Evolutionary conservation across 2,329 filamentous ascomycete species (phyloP).

Genomic region (Cladosporium austrohemisphaericum): DNA sequence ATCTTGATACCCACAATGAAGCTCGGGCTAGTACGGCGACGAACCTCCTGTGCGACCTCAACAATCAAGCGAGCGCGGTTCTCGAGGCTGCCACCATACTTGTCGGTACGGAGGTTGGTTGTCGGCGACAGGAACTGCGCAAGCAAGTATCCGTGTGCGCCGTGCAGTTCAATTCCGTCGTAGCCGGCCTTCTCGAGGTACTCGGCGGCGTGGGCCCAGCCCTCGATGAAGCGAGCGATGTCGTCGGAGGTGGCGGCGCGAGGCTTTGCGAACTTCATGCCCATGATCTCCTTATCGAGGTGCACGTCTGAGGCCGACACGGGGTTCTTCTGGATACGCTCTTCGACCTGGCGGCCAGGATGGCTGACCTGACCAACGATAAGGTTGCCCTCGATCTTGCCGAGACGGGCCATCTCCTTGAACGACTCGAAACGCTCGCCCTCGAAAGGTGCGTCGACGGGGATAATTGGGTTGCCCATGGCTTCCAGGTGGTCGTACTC

Average conservation of each 20-base stretch:
- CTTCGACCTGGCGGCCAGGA: slow-evolving; percentile 55
- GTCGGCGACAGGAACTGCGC: slow-evolving; percentile 43
- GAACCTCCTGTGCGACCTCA: slow-evolving; percentile 39
- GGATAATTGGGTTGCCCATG: slow-evolving; percentile 58
- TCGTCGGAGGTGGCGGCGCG: slow-evolving; percentile 53
- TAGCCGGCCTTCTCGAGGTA: slow-evolving; percentile 61
- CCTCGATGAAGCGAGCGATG: slow-evolving; percentile 55
- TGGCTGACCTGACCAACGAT: slow-evolving; percentile 61
- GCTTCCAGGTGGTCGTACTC: slow-evolving; percentile 58
- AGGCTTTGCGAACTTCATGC: slow-evolving; percentile 52
- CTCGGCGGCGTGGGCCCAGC: slow-evolving; percentile 59
- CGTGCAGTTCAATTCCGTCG: slow-evolving; percentile 48
- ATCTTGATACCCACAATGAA: slow-evolving; percentile 56
- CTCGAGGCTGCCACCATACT: slow-evolving; percentile 42
- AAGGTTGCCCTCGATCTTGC: slow-evolving; percentile 56
- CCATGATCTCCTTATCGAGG: slow-evolving; percentile 42
- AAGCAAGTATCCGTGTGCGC: slow-evolving; percentile 45
- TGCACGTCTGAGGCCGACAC: slow-evolving; percentile 51
- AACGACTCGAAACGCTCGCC: slow-evolving; percentile 60
- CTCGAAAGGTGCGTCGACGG: slow-evolving; percentile 46
- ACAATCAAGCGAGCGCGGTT: slow-evolving; percentile 42
- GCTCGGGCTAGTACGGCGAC: slow-evolving; percentile 32
- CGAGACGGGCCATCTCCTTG: slow-evolving; percentile 51
- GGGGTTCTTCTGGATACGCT: slow-evolving; percentile 47
- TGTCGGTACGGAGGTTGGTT: slow-evolving; percentile 43